Evolutionary conservation across 164 flowering plant species (phyloP), one percentile per base, ranked within the genome.

Genomic region (Sedum album): DNA sequence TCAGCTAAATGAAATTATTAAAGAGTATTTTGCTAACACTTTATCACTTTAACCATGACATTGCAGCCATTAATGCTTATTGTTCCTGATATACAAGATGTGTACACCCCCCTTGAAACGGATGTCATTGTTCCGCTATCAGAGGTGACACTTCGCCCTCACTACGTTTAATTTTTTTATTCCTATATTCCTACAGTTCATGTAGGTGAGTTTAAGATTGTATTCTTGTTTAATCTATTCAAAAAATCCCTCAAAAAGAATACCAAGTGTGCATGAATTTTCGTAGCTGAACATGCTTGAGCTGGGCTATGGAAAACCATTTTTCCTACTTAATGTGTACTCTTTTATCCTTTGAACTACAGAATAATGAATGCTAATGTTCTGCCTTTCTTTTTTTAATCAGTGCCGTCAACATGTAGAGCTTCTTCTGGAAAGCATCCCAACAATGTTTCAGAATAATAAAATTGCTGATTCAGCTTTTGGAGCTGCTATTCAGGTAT

Each of bases 11-110:
- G 28, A 26, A 21, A 38, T 13, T 36, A 65, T 13, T 57, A 23
- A 21, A 6, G 28, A 23, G 10, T 10, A 53, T 53, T 53, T 53
- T 21, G 11, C 62, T 57, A 33, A 57, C 31, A 25, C 23, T 30
- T 57, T 26, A 57, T 26, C 1, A 55, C 18, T 13, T 57, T 28
- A 30, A 28, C 1, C 31, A 55, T 26, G 61, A 26, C 6, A 4
- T 28, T 83, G 82, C 88, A 95, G 99, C 99, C 99, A 46, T 62
- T 92, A 79, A 95, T 95, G 99, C 97, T 95, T 33, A 88, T 95
- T 66, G 97, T 95, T 72, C 97, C 99, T 70, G 99, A 95, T 77
- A 79, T 95, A 23, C 93, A 90, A 86, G 97, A 92, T 84, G 99
- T 95, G 70, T 95, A 95, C 73, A 95, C 99, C 70, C 99, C 99